Evolutionary conservation across 257 asterid species (phyloP).

Genomic region (Fraxinus quadrangulata): DNA sequence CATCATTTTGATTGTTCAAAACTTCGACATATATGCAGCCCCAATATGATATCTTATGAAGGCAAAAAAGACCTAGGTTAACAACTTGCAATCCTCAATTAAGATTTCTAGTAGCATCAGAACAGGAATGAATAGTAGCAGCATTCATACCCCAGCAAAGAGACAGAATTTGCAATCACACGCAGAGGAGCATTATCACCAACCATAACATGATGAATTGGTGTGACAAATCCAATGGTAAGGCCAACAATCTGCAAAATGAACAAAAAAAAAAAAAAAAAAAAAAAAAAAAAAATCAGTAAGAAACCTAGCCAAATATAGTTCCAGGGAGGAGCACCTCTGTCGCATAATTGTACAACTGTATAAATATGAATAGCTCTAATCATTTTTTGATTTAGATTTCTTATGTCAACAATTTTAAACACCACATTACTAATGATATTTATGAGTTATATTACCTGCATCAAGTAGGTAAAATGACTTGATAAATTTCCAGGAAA

Average conservation of each 20-base stretch:
- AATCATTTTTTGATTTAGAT: too few relatives aligned
- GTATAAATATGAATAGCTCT: neutral
- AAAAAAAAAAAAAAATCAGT: neutral
- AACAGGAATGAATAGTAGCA: neutral
- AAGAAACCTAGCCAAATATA: neutral
- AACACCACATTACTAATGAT: too few relatives aligned
- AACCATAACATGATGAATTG: constrained; percentile 31
- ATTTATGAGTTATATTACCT: neutral
- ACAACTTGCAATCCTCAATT: neutral
- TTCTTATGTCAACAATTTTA: neutral
- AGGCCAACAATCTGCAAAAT: constrained; percentile 38
- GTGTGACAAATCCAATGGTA: constrained; percentile 30
- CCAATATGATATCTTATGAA: neutral
- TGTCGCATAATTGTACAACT: neutral
- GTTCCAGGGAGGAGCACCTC: neutral
- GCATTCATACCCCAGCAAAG: constrained; percentile 38
- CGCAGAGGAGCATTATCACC: constrained; percentile 39
- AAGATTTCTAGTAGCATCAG: neutral
- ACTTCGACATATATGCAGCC: neutral
- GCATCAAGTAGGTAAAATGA: neutral
- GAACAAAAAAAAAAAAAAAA: neutral
- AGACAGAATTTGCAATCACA: constrained; percentile 30
- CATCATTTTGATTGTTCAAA: neutral
- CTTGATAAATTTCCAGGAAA: neutral
- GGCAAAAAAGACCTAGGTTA: neutral